Percentiles rank a stretch among this genome's conserved stretches.
Evolutionary conservation across 2,329 filamentous ascomycete species (phyloP).

Genomic region (Leptosphaerulina australis): DNA sequence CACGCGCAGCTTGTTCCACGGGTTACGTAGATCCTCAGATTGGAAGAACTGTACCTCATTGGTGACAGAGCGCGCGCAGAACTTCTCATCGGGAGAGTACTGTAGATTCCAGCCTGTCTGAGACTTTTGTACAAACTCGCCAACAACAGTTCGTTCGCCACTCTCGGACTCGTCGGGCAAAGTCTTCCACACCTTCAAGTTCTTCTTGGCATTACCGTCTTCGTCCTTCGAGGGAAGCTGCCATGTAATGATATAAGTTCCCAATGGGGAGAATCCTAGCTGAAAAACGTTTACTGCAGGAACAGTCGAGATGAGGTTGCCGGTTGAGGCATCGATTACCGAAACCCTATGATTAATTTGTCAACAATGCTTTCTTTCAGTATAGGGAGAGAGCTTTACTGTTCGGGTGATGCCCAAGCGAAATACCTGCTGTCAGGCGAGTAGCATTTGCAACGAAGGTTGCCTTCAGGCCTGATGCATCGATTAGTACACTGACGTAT

Average conservation of each 20-base stretch:
- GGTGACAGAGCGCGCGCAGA: constrained; percentile 90
- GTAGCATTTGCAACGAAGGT: constrained; percentile 92
- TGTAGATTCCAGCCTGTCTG: constrained; percentile 97
- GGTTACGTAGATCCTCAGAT: constrained; percentile 79
- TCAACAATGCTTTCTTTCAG: background rate
- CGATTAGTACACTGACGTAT: constrained; percentile 18
- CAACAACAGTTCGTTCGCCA: constrained; percentile 72
- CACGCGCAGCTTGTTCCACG: constrained; percentile 94
- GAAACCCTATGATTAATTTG: constrained; percentile 64
- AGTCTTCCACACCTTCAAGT: constrained; percentile 94
- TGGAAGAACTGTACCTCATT: constrained; percentile 99
- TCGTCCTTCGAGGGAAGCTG: constrained; percentile 93
- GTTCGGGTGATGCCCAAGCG: constrained; percentile 87
- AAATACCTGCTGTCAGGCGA: constrained; percentile 96
- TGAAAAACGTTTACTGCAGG: constrained; percentile 87
- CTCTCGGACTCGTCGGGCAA: constrained; percentile 69
- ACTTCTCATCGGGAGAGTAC: constrained; percentile 91
- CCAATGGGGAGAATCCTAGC: constrained; percentile 88
- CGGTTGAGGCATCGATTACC: constrained; percentile 80
- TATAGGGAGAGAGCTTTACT: constrained; percentile 51
- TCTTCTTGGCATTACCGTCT: constrained; percentile 90
- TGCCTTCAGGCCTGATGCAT: constrained; percentile 77
- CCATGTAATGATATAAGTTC: constrained; percentile 95
- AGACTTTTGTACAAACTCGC: constrained; percentile 92
- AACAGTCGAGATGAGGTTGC: constrained; percentile 75